phyloP scores from a whole-genome alignment of 2,329 filamentous ascomycete species.

The Chrysosphaeria jannelii region DNA sequence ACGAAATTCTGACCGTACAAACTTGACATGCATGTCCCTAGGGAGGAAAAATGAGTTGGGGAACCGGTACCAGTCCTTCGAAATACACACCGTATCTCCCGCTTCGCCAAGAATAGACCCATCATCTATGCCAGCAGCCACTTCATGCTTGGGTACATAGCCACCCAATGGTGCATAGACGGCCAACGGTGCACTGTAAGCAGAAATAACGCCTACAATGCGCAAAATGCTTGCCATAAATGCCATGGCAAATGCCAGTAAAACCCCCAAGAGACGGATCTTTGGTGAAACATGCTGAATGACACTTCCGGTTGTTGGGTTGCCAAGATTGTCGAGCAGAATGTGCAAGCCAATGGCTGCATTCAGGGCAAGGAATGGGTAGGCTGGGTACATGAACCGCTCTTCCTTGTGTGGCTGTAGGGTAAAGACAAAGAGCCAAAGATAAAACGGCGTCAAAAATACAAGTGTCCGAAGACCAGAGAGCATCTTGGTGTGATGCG shows the following conservation, averaged over 20 bases:
- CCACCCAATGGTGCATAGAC: conserved; percentile 39
- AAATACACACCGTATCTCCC: conserved; percentile 55
- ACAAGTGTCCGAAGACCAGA: conserved; percentile 46
- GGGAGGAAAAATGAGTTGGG: conserved; percentile 81
- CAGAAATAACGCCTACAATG: conserved; percentile 45
- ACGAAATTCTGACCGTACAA: conserved; percentile 67
- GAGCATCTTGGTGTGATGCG: conserved; percentile 29
- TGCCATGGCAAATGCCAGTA: conserved; percentile 2
- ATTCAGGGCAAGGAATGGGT: conserved; percentile 71
- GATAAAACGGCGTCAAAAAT: conserved; percentile 64
- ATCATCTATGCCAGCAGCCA: conserved; percentile 1
- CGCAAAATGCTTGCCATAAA: conserved; percentile 30
- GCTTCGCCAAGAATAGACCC: conserved; percentile 18
- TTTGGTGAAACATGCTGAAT: too few relatives aligned
- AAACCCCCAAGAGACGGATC: conserved; percentile 38
- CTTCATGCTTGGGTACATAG: conserved; percentile 7
- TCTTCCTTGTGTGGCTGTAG: conserved; percentile 92
- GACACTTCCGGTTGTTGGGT: too few relatives aligned
- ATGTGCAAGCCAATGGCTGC: conserved; percentile 66
- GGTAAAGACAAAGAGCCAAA: conserved; percentile 82
- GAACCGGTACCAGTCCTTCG: conserved; percentile 97
- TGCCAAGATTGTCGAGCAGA: conserved; percentile 43
- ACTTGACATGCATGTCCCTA: conserved; percentile 56
- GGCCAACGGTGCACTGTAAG: conserved; percentile 52
- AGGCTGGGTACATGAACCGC: conserved; percentile 92